Conservation (phyloP, 345 rosid genomes). For the Euphorbia tirucalli region DNA sequence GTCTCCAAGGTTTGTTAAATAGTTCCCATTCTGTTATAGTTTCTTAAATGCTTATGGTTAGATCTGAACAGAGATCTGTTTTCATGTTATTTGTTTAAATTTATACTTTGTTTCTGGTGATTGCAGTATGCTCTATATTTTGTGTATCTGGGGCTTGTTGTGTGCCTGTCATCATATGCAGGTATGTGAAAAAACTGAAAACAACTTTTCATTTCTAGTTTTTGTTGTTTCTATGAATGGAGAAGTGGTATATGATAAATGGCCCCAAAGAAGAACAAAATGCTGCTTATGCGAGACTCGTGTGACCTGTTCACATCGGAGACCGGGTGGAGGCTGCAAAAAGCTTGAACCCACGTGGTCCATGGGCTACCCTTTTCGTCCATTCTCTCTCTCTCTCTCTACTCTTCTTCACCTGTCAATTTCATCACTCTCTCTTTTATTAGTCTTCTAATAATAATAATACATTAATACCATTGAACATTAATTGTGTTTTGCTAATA, state of each 20-base stretch:
- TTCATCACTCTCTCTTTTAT: constrained; percentile 23
- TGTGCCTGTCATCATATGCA: constrained; percentile 95
- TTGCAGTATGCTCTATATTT: constrained; percentile 95
- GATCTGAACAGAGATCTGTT: constrained; percentile 49
- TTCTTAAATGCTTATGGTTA: not conserved
- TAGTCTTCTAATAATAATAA: not conserved
- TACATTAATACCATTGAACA: not conserved
- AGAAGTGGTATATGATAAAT: not conserved
- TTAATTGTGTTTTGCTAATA: not conserved
- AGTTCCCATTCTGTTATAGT: no score
- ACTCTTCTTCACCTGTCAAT: constrained; percentile 29
- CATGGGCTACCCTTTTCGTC: constrained; percentile 40
- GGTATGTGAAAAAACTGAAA: constrained; percentile 38
- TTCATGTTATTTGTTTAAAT: constrained; percentile 15
- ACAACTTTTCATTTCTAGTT: not conserved
- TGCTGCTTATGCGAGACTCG: constrained; percentile 7
- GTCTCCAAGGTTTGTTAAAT: constrained; percentile 59
- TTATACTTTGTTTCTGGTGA: constrained; percentile 13
- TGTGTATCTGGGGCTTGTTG: constrained; percentile 91
- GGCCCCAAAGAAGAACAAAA: not conserved
- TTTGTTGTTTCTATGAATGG: constrained; percentile 2
- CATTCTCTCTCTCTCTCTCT: constrained; percentile 21
- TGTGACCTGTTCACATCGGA: constrained; percentile 31
- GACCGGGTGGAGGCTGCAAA: constrained; percentile 22
- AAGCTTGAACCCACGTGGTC: constrained; percentile 49